A percentile compares a stretch with the other conserved stretches of the same genome.
These are phyloP conservation scores for Zygoascus bituminiphila DNA, from an alignment of 805 yeast species.

Conservation along the genomic window DNA sequence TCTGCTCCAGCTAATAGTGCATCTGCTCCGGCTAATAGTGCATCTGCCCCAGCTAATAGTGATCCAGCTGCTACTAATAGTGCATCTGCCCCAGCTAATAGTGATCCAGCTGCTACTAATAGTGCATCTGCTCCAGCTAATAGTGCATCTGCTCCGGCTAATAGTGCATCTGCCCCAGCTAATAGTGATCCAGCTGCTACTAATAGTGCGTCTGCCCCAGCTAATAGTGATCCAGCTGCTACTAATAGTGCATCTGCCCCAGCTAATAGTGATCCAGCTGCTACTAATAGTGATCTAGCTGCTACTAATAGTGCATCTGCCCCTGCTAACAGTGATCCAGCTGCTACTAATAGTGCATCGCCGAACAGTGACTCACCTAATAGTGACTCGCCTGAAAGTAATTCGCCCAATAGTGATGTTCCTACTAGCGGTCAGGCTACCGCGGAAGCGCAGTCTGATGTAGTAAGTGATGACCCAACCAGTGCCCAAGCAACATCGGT, in stretches of 20 bases:
- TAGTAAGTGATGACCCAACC: not conserved
- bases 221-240: not conserved
- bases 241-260: not conserved
- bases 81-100: not conserved
- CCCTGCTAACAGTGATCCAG: not conserved
- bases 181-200: not conserved
- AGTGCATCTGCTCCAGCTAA: constrained; percentile 4
- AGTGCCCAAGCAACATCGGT: not conserved
- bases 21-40: not conserved
- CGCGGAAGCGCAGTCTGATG: not conserved
- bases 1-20: not conserved
- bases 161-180: not conserved
- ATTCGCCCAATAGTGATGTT: not conserved
- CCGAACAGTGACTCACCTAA: not conserved
- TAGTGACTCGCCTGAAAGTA: not conserved
- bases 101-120: not conserved
- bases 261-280: not conserved
- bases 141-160: constrained; percentile 1
- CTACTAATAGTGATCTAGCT: constrained; percentile 15
- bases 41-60: not conserved
- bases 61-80: not conserved
- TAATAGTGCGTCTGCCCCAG: not conserved
- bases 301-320: not conserved
- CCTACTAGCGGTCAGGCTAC: not conserved
- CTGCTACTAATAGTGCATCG: not conserved